Conservation (phyloP, 2,329 filamentous ascomycete genomes). For the Colletotrichum tabaci region DNA sequence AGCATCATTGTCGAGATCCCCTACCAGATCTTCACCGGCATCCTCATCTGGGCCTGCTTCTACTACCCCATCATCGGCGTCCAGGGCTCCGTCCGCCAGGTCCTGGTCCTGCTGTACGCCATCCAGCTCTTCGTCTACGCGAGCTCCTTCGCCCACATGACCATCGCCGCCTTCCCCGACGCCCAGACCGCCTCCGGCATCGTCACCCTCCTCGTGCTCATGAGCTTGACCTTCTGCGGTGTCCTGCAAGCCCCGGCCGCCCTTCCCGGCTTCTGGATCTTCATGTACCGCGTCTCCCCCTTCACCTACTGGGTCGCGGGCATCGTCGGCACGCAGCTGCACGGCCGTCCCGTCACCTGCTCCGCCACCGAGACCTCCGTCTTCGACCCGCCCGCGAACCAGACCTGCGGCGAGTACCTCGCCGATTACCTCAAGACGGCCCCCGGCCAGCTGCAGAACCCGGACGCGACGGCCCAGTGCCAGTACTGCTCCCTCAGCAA, state of each 20-base stretch:
- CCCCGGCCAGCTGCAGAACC: slow-evolving; percentile 75
- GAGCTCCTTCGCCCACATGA: slow-evolving; percentile 81
- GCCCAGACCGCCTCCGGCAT: slow-evolving; percentile 78
- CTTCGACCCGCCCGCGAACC: slow-evolving; percentile 74
- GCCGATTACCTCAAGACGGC: slow-evolving; percentile 64
- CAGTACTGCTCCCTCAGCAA: slow-evolving; percentile 75
- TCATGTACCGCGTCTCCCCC: slow-evolving; percentile 80
- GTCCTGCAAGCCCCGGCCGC: slow-evolving; percentile 72
- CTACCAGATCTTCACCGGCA: slow-evolving; percentile 75
- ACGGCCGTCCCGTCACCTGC: slow-evolving; percentile 67
- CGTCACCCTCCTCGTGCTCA: slow-evolving; percentile 71
- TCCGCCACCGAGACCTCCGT: slow-evolving; percentile 70
- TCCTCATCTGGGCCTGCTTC: slow-evolving; percentile 76
- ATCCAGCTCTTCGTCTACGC: slow-evolving; percentile 80
- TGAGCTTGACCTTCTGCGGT: slow-evolving; percentile 74
- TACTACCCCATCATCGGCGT: slow-evolving; percentile 75
- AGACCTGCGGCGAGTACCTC: slow-evolving; percentile 77
- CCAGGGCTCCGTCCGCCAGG: slow-evolving; percentile 69
- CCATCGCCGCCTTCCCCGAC: slow-evolving; percentile 78
- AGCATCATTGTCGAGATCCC: slow-evolving; percentile 82
- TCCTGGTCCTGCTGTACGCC: slow-evolving; percentile 75
- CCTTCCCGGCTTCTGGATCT: slow-evolving; percentile 82
- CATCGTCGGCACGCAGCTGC: slow-evolving; percentile 77
- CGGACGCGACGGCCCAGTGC: slow-evolving; percentile 69
- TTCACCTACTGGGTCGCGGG: slow-evolving; percentile 80